Percentiles rank a stretch among this genome's conserved stretches.
phyloP scores from a whole-genome alignment of 129 eudicot genomes.

The Gnaphalium uliginosum region DNA sequence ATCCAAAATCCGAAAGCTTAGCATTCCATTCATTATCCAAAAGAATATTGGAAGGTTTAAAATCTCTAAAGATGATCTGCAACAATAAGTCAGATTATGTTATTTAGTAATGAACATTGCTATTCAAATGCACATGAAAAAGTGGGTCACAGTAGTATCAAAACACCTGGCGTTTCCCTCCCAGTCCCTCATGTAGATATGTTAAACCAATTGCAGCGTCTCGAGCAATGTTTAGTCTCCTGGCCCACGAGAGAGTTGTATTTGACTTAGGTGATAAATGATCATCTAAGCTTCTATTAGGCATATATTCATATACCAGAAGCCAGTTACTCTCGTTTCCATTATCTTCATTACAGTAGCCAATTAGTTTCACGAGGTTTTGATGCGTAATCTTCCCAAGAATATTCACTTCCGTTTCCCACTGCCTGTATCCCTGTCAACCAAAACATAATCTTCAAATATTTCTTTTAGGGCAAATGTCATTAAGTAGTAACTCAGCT shows the following conservation, averaged over 20 bases:
- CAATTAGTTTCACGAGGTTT: conserved; percentile 74
- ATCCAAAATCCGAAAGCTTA: conserved; percentile 87
- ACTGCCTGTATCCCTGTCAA: conserved; percentile 72
- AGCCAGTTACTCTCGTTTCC: conserved; percentile 79
- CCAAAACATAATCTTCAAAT: conserved; percentile 8
- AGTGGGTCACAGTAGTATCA: conserved; percentile 41
- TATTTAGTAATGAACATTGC: not conserved
- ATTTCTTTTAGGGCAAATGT: too few relatives aligned
- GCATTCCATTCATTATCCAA: conserved; percentile 80
- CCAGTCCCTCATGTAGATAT: conserved; percentile 74
- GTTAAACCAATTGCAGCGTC: conserved; percentile 83
- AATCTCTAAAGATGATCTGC: conserved; percentile 86
- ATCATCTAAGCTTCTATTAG: conserved; percentile 77
- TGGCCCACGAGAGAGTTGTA: conserved; percentile 58
- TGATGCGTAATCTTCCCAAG: conserved; percentile 77
- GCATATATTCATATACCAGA: conserved; percentile 77
- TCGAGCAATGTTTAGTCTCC: conserved; percentile 71
- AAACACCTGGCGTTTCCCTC: not conserved
- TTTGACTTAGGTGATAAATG: conserved; percentile 55
- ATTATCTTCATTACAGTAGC: conserved; percentile 81
- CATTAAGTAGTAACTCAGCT: too few relatives aligned
- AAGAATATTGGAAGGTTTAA: conserved; percentile 88
- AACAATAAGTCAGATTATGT: not conserved
- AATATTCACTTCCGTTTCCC: conserved; percentile 87
- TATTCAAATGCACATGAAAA: not conserved